phyloP scores from a whole-genome alignment of 306 rosid genomes.

The Leucaena leucocephala region DNA sequence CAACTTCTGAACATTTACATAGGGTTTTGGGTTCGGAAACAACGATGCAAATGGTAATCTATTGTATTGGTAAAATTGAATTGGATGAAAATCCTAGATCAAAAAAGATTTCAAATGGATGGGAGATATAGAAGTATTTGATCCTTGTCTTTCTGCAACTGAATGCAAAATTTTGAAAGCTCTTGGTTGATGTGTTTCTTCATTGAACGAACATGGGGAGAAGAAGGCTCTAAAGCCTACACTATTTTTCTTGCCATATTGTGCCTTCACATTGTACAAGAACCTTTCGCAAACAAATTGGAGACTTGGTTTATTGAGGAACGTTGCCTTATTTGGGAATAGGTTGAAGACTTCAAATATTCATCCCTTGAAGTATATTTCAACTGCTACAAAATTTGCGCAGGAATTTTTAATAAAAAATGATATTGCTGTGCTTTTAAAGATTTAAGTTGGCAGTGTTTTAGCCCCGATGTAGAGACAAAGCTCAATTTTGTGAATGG shows the following conservation, averaged over 20 bases:
- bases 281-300: slow-evolving; percentile 72
- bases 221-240: slow-evolving; percentile 58
- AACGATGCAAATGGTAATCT: slow-evolving; percentile 73
- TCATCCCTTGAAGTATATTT: no score
- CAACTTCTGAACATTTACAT: slow-evolving; percentile 39
- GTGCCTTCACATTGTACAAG: slow-evolving; percentile 68
- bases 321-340: slow-evolving; percentile 61
- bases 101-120: slow-evolving; percentile 45
- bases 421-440: no score
- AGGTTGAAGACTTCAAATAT: no score
- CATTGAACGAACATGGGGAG: slow-evolving; percentile 68
- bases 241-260: slow-evolving; percentile 82
- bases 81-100: slow-evolving; percentile 55
- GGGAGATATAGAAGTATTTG: slow-evolving; percentile 70
- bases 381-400: no score
- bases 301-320: slow-evolving; percentile 53
- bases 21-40: slow-evolving; percentile 52
- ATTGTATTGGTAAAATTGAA: slow-evolving; percentile 81
- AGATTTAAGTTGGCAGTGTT: no score
- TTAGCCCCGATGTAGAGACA: no score
- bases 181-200: slow-evolving; percentile 62
- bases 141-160: slow-evolving; percentile 64
- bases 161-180: slow-evolving; percentile 59
- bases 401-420: no score
- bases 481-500: no score